Base-by-base conservation (phyloP, 306 rosid species). In the Medicago lupulina region DNA sequence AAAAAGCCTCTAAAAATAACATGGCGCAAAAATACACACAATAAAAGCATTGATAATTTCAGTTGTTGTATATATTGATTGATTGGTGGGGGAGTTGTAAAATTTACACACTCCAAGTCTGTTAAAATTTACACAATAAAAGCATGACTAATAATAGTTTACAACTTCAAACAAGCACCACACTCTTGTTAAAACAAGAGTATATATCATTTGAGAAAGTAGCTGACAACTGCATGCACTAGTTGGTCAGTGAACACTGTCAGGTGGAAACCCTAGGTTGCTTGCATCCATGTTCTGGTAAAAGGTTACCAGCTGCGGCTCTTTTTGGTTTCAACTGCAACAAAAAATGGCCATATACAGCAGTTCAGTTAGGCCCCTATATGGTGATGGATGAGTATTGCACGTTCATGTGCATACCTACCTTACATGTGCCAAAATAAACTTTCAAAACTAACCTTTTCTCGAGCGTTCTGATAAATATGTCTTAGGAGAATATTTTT, bases 401-500 rank as follows among this genome's bases (percentile, higher is more conserved):
- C 67, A 58, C 55, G 23, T 13, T 44, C 67, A 55, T 54, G 78
- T 64, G 78, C 68, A 25, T 16, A 72, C 73, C 71, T 39, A 46
- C 51, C 16, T 17, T 51, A 83, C 2, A 16, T 28, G 34, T 28
- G 28, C 18, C 65, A 60, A 68, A 77, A 51, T 31, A 51, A 68
- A 75, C 67, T 69, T 49, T 34, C 49, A 67, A 41, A 43, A 50
- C 84, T 59, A 79, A 81, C 86, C 88, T 82, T 82, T 62, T 85
- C 85, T 34, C 76, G 86, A 11, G 86, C 84, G 53, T 81, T 89
- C 89, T 84, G 95, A 75, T 92, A 94, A 71, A 94, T 88, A 77
- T 94, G 93, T 80, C 97, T 88, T 63, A 92, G 72, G 63, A 94
- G 96, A 78, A 91, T 90, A 71, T 87, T 92, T 80, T 80, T 90